Conservation (phyloP, 208 protist genomes). For the Leishmania braziliensis region DNA sequence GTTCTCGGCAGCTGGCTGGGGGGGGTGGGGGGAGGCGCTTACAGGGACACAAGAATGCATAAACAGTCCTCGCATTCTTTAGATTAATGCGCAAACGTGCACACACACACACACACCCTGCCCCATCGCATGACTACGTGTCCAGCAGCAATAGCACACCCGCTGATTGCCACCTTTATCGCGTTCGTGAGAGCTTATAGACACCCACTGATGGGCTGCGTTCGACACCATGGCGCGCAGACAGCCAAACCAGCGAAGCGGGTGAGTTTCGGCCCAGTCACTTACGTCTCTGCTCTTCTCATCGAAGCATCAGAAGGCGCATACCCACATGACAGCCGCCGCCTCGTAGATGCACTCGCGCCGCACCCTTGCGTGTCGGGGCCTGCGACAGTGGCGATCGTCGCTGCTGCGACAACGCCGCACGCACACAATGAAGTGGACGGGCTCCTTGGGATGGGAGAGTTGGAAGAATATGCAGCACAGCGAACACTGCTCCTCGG, state of each 20-base stretch:
- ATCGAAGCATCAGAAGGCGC: neutral
- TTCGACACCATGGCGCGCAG: neutral
- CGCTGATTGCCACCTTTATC: neutral
- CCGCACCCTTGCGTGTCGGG: neutral
- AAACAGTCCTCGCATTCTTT: neutral
- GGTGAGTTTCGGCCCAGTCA: slow-evolving; percentile 19
- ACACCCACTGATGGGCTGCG: too few species aligned
- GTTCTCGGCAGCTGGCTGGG: neutral
- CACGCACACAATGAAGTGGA: neutral
- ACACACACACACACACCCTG: neutral
- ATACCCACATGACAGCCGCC: neutral
- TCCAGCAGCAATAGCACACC: neutral
- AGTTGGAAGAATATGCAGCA: neutral
- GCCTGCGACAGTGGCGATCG: neutral
- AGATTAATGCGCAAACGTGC: neutral
- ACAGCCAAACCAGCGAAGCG: slow-evolving; percentile 5
- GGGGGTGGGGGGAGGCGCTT: too few species aligned
- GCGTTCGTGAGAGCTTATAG: neutral
- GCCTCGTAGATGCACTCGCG: neutral
- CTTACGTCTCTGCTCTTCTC: neutral
- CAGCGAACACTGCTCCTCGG: neutral
- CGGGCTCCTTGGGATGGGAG: neutral
- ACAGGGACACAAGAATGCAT: too few species aligned
- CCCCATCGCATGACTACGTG: neutral
- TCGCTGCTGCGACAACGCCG: neutral